Evolutionary conservation across 352 stramenopile species (phyloP).

Genomic region (Aphanomyces cochlioides): DNA sequence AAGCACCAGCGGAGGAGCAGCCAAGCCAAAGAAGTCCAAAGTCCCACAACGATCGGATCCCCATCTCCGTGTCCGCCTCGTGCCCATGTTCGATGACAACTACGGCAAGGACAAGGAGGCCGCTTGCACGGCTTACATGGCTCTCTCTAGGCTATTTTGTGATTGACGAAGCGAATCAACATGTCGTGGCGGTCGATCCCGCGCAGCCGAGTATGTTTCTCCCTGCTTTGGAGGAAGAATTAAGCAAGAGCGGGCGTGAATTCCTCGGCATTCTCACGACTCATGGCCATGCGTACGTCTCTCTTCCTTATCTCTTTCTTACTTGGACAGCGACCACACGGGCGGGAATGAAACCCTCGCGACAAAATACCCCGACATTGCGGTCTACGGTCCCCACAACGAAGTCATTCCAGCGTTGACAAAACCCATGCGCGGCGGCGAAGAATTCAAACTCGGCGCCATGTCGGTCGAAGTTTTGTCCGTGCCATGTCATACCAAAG

Average conservation of each 20-base stretch:
- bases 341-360: constrained; percentile 73
- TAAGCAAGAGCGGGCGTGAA: constrained; percentile 53
- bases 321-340: constrained; percentile 59
- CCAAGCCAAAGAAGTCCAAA: neutral
- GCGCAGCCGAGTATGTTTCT: constrained; percentile 63
- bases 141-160: constrained; percentile 49
- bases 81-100: constrained; percentile 81
- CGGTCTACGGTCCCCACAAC: constrained; percentile 64
- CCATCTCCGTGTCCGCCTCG: constrained; percentile 74
- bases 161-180: constrained; percentile 76
- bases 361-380: constrained; percentile 52
- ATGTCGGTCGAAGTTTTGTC: constrained; percentile 69
- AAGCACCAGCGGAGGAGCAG: too few relatives aligned
- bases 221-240: constrained; percentile 64
- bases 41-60: constrained; percentile 40
- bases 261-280: constrained; percentile 89
- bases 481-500: constrained; percentile 81
- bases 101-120: constrained; percentile 44
- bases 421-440: constrained; percentile 56
- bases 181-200: constrained; percentile 76
- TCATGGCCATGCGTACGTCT: constrained; percentile 86
- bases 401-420: constrained; percentile 79
- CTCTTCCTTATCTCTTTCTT: neutral
- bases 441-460: constrained; percentile 77
- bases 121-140: neutral